Conservation (phyloP, 345 rosid genomes). For the Aegle marmelos region DNA sequence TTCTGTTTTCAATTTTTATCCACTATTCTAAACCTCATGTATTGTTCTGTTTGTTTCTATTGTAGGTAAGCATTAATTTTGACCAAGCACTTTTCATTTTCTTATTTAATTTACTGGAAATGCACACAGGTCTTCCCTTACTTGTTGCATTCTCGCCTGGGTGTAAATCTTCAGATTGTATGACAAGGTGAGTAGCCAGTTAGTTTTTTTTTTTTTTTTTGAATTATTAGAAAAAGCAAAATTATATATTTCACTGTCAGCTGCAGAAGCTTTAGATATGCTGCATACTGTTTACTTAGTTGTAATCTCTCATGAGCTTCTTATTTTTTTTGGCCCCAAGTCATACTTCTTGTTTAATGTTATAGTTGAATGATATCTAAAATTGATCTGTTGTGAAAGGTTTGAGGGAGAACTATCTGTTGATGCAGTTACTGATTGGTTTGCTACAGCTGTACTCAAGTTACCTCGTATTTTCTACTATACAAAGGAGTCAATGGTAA, state of each 20-base stretch:
- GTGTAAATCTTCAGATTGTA: constrained; percentile 67
- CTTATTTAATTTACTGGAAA: constrained; percentile 22
- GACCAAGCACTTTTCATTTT: neutral
- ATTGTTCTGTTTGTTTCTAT: too few relatives aligned
- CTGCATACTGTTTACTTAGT: neutral
- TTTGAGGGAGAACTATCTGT: constrained; percentile 69
- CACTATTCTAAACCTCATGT: too few relatives aligned
- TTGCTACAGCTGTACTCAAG: constrained; percentile 59
- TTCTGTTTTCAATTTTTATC: too few relatives aligned
- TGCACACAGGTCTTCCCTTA: constrained; percentile 74
- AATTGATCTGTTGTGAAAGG: constrained; percentile 38
- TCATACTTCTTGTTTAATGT: constrained; percentile 1
- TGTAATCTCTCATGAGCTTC: neutral
- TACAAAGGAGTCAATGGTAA: constrained; percentile 87
- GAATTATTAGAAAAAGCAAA: neutral
- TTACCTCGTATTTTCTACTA: constrained; percentile 86
- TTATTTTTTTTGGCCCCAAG: neutral
- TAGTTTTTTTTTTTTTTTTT: neutral
- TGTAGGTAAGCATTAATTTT: neutral
- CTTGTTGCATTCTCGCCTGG: constrained; percentile 66
- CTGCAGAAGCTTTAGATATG: neutral
- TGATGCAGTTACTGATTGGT: constrained; percentile 84
- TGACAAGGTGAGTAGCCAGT: constrained; percentile 54
- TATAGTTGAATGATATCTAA: neutral
- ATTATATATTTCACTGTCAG: neutral